Evolutionary conservation across 805 yeast species (phyloP).

Genomic region (Saccharomycopsis sp.): DNA sequence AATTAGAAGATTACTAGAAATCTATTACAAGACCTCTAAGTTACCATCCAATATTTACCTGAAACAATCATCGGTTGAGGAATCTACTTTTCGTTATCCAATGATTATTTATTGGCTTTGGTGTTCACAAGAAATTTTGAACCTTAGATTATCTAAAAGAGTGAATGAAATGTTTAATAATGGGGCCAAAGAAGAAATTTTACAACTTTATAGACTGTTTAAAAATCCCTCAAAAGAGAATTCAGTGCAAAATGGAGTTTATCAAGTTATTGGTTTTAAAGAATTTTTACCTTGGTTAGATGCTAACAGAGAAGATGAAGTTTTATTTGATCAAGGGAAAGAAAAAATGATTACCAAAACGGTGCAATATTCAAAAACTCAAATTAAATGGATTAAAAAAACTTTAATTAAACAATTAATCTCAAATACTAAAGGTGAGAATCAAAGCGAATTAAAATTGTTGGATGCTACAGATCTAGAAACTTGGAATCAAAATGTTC

Average conservation of each 20-base stretch:
- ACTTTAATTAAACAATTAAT: slow-evolving; percentile 50
- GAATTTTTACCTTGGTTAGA: slow-evolving; percentile 70
- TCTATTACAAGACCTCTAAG: slow-evolving; percentile 55
- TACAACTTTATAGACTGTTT: slow-evolving; percentile 42
- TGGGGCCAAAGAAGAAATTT: slow-evolving; percentile 66
- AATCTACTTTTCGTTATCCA: slow-evolving; percentile 45
- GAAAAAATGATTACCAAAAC: slow-evolving; percentile 78
- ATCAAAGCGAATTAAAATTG: no score
- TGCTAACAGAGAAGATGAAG: neutral
- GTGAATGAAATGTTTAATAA: slow-evolving; percentile 72
- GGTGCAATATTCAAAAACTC: slow-evolving; percentile 76
- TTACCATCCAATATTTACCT: slow-evolving; percentile 63
- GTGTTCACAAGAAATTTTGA: slow-evolving; percentile 48
- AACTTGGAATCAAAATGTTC: no score
- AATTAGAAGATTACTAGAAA: slow-evolving; percentile 70
- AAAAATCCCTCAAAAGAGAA: slow-evolving; percentile 18
- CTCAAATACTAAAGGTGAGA: neutral
- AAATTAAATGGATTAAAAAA: slow-evolving; percentile 83
- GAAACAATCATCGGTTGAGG: neutral
- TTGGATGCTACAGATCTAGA: slow-evolving; percentile 71
- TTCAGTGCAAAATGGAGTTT: slow-evolving; percentile 47
- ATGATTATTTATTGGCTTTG: slow-evolving; percentile 70
- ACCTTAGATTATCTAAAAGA: slow-evolving; percentile 56
- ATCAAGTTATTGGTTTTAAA: slow-evolving; percentile 93
- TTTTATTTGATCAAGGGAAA: slow-evolving; percentile 26